Evolutionary conservation across 2,329 filamentous ascomycete genomes (phyloP).

Genomic region (Verticillium tricorpus): DNA sequence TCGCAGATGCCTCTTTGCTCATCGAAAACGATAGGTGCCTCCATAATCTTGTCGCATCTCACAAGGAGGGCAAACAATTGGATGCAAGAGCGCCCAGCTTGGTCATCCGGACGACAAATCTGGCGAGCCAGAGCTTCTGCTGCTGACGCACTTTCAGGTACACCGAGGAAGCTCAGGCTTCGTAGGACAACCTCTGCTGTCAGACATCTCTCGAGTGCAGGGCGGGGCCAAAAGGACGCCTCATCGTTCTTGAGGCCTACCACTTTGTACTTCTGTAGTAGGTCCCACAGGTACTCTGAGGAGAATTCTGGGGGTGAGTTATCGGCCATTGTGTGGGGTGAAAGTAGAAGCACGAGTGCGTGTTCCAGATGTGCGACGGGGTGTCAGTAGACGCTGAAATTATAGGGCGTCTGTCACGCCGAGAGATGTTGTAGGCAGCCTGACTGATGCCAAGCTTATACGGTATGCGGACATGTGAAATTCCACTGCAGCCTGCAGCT

Average conservation of each 20-base stretch:
- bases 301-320: neutral
- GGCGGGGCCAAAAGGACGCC: neutral
- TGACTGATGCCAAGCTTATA: neutral
- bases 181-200: neutral
- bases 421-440: neutral
- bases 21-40: neutral
- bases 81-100: neutral
- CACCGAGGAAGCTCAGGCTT: neutral
- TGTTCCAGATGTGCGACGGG: neutral
- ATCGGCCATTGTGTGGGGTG: neutral
- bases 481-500: neutral
- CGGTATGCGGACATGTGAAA: neutral
- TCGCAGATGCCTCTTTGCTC: neutral
- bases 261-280: neutral
- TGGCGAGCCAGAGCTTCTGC: neutral
- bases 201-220: neutral
- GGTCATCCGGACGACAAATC: neutral
- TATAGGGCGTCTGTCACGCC: neutral
- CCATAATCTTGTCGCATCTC: neutral
- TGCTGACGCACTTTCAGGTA: neutral
- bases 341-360: no score
- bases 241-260: neutral
- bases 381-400: neutral
- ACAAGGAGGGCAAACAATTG: neutral
- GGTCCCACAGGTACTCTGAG: neutral